Base-by-base conservation (phyloP, 2,329 filamentous ascomycete genomes). In the Pseudohalonectria lignicola region DNA sequence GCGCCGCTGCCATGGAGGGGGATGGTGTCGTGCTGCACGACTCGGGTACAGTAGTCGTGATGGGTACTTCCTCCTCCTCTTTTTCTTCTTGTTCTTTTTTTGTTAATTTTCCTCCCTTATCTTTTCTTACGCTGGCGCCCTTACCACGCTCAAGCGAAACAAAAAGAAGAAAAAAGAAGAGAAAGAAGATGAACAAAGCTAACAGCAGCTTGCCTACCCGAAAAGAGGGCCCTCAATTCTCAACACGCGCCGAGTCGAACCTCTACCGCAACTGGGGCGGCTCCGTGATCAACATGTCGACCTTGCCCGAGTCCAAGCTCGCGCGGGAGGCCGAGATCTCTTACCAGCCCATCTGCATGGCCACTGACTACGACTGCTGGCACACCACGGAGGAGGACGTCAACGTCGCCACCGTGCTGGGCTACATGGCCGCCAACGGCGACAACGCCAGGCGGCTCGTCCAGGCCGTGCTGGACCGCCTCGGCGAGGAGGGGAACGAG, bases 331-430 rank as follows among this genome's bases (percentile, higher is more conserved):
- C 92, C 18, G 92, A 98, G 68, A 83, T 98, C 50, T 83, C 82
- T 26, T 96, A 96, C 63, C 87, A 94, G 67, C 93, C 95, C 76
- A 94, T 98, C 54, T 94, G 90, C 71, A 98, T 98, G 92, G 86
- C 86, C 25, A 98, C 92, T 20, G 92, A 98, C 67, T 98, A 98
- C 61, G 92, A 98, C 68, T 96, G 90, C 76, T 98, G 92, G 92
- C 83, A 88, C 56, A 78, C 74, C 16, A 74, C 74, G 35, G 82
- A 78, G 41, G 82, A 78, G 41, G 85, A 84, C 47, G 92, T 98
- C 45, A 88, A 87, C 44, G 92, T 98, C 17, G 85, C 88, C 60
- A 94, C 96, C 84, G 92, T 98, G 40, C 86, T 94, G 79, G 82
- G 78, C 43, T 86, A 94, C 62, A 98, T 98, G 92, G 82, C 83